Evolutionary conservation across 257 asterid genomes (phyloP).

Genomic region (Petunia axillaris): DNA sequence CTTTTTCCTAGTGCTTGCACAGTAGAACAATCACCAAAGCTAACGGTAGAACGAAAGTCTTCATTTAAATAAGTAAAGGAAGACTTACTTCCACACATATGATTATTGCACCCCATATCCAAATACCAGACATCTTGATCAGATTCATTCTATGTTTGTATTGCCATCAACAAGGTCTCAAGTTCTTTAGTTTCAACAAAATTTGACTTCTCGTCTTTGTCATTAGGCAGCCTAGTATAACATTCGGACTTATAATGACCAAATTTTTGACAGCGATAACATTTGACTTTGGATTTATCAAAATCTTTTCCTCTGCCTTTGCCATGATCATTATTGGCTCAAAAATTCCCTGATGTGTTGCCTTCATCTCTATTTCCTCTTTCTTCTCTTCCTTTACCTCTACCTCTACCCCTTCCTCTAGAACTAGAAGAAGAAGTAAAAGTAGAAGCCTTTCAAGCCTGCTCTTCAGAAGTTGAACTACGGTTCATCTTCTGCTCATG

Average conservation of each 20-base stretch:
- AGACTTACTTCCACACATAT: constrained; percentile 11
- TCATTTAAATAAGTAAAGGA: not conserved
- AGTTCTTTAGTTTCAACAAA: not conserved
- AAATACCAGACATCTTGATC: not conserved
- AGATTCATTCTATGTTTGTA: not conserved
- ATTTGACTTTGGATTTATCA: constrained; percentile 11
- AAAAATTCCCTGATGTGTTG: not conserved
- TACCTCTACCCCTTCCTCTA: not conserved
- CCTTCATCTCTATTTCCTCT: not conserved
- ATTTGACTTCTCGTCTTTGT: not conserved
- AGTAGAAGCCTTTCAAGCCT: not conserved
- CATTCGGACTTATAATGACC: not conserved
- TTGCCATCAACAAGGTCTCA: not conserved
- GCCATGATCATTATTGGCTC: not conserved
- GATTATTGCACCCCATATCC: not conserved
- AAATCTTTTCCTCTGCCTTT: not conserved
- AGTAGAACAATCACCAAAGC: not conserved
- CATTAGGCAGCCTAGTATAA: not conserved
- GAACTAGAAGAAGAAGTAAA: not conserved
- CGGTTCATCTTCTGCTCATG: constrained; percentile 12
- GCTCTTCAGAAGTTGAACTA: not conserved
- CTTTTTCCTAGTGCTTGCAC: not conserved
- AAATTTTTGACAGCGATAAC: not conserved
- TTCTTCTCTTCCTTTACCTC: not conserved
- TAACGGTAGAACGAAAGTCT: not conserved